Base-by-base conservation (phyloP, 2,329 filamentous ascomycete genomes). In the Didymella keratinophila region DNA sequence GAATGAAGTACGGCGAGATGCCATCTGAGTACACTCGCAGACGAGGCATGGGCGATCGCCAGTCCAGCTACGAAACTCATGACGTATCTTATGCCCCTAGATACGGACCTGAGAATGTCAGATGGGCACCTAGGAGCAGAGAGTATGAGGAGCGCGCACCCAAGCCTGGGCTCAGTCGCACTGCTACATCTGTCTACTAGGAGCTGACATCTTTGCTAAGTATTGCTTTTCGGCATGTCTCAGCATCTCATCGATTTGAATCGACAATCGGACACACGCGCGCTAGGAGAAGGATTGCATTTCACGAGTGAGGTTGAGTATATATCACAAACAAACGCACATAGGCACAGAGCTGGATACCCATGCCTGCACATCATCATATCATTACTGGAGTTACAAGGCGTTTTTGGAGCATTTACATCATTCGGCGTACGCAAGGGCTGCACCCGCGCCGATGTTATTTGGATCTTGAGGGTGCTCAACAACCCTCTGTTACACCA, bases 101-200 rank as follows among this genome's bases (percentile, higher is more conserved):
- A 46, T 65, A 68, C 25, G 72, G 72, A 1, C 71, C 73, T 11
- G 77, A 80, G 23, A 76, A 79, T 47, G 66, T 81, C 39, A 71
- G 67, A 10, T 76, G 66, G 63, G 67, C 67, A 25, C 64, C 68
- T 0, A 57, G 62, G n/a, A 51, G 58, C 28, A 58, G 67, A n/a
- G 70, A 74, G 30, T 70, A 71, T 21, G 64, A 58, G 36, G 42
- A 62, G n/a, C 60, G 52, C 41, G n/a, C n/a, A n/a, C n/a, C n/a
- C n/a, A 75, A 71, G 60, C 72, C 72, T 30, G 45, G 27, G 14
- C 48, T 75, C 7, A 52, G 64, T 14, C 67, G 71, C 47, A 74
- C 4, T 32, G 30, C 30, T 32, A n/a, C n/a, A n/a, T n/a, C n/a
- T n/a, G n/a, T n/a, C n/a, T 12, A 72, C 56, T 75, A 70, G 34